Conservation (phyloP, 2,329 filamentous ascomycete species). For the Fusarium floridanum region DNA sequence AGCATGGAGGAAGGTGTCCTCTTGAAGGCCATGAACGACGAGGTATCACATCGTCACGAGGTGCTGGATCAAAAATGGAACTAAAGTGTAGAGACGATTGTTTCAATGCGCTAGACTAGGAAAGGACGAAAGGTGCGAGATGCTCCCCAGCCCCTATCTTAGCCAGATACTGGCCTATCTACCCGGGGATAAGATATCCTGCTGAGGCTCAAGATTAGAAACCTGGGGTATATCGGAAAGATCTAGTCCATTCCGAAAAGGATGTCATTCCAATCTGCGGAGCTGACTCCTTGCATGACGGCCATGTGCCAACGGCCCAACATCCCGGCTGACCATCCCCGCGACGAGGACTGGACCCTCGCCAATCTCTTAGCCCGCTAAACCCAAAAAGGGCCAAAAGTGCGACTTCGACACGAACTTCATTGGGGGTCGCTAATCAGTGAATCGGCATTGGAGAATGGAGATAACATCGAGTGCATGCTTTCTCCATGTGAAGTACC, state of each 20-base stretch:
- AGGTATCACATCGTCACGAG: background rate
- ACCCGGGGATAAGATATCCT: background rate
- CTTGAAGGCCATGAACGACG: background rate
- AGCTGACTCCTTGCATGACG: background rate
- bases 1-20: too few relatives aligned
- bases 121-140: constrained; percentile 17
- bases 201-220: background rate
- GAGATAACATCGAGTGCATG: background rate
- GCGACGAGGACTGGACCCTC: background rate
- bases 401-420: background rate
- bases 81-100: background rate
- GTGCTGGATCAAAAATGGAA: background rate
- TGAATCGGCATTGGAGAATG: background rate
- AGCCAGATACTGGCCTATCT: background rate
- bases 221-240: background rate
- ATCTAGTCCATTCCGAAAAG: background rate
- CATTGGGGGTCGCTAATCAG: background rate
- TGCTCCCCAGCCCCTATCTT: background rate
- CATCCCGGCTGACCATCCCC: background rate
- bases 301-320: background rate
- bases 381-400: background rate
- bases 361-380: background rate
- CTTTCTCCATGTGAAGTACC: background rate
- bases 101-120: background rate
- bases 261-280: background rate